These are phyloP conservation scores for Vitis hybrid DNA, from an alignment of 177 flowering plant genomes.

Conservation along the genomic window DNA sequence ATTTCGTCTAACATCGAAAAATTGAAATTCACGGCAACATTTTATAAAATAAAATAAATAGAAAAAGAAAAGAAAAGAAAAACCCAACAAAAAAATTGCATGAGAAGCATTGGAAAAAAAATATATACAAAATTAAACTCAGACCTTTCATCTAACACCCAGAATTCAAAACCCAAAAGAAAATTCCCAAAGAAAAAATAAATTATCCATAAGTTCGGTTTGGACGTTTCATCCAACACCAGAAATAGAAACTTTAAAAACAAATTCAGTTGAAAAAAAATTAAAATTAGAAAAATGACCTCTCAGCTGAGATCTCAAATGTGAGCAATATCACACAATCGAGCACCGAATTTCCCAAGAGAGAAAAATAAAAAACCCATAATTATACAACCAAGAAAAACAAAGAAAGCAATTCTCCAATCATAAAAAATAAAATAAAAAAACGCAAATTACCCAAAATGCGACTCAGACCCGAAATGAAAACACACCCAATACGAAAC, in stretches of 20 bases:
- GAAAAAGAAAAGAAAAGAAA: no score
- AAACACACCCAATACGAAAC: conserved; percentile 12
- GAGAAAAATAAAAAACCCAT: neutral
- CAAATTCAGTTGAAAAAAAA: neutral
- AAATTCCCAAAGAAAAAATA: no score
- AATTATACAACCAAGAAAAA: neutral
- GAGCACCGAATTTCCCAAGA: conserved; percentile 1
- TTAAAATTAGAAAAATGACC: conserved; percentile 5
- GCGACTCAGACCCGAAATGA: conserved; percentile 2
- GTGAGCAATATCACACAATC: neutral
- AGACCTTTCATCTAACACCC: conserved; percentile 6
- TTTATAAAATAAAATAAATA: no score
- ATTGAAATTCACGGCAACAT: neutral
- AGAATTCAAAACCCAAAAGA: no score
- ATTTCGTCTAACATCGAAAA: neutral
- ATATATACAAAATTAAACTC: neutral
- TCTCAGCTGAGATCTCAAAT: conserved; percentile 9
- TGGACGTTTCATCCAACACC: conserved; percentile 10
- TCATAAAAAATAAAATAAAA: neutral
- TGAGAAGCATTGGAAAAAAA: no score
- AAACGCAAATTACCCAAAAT: conserved; percentile 3
- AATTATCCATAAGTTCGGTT: neutral
- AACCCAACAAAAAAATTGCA: no score
- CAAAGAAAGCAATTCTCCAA: neutral
- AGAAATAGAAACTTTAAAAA: neutral